Base-by-base conservation (phyloP, 2,329 filamentous ascomycete genomes). In the Sporothrix variecibatus region DNA sequence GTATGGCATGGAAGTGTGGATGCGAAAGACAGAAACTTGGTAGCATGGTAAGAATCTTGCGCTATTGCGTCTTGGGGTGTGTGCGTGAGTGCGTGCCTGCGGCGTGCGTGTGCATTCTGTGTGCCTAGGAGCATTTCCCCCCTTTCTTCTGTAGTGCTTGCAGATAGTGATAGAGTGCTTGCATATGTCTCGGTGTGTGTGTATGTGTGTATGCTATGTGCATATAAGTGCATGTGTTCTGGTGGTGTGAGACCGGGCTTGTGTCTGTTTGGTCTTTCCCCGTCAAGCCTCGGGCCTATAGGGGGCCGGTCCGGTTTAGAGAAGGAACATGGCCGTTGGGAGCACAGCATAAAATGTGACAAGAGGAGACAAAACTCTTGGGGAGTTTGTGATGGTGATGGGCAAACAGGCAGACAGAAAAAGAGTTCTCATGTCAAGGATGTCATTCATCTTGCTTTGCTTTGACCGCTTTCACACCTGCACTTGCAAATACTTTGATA, bases 231-330 rank as follows among this genome's bases (percentile, higher is more conserved):
- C 60, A 64, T 40, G 28, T 38, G 17, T 56, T 26, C 15, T 34
- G 2, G 8, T 34, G 46, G 67, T 53, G 46, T 53, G 46, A 11
- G 46, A 5, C 43, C 26, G 20, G 58, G 26, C 12, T 49, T 51
- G 58, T 17, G 3, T 65, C 15, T 65, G 58, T 65, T 65, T 65
- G 60, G 58, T 38, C 60, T 38, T 8, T 69, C 12, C 53, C 34
- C 40, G 17, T 49, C 23, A 28, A 49, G 56, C 4, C 56, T 64
- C 70, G 56, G 71, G 71, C 71, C 71, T 72, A 72, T 72, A n/a
- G 71, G 60, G n/a, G 71, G 11, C 31, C 28, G 60, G 46, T 72
- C 70, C 71, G 60, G 53, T 9, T 49, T 49, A 31, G 9, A 34
- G 40, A 53, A 60, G 20, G 23, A 53, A 23, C 26, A 20, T 11